Base-by-base conservation (phyloP, 2,329 filamentous ascomycete genomes). In the Botrytis elliptica region DNA sequence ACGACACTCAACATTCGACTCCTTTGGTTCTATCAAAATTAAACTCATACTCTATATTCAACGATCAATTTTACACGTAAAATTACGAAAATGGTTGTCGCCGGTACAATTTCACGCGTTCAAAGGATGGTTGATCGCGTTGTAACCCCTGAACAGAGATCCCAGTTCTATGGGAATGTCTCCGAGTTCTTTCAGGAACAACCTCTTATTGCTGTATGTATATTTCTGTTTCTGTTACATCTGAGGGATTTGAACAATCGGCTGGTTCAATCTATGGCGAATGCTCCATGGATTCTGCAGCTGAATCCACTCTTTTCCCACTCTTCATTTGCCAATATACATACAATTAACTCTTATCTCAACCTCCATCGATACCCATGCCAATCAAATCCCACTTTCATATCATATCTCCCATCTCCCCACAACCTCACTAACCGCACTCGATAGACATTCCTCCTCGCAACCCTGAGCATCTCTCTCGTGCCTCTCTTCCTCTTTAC, bases 401-500 rank as follows among this genome's bases (percentile, higher is more conserved):
- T 7, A 6, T 33, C 14, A 20, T 25, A n/a, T 55, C 49, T 52
- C 25, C 12, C 49, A 71, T 33, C 38, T 66, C 63, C 71, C 77
- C 73, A 46, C 65, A 44, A 52, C 22, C 12, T 55, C 38, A 68
- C 65, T 57, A 29, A 22, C 60, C 4, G 42, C 20, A 9, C n/a
- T 33, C 14, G 4, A 16, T 3, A 93, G 92, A 88, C 90, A 74
- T 93, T 96, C 81, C 80, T 94, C 73, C 82, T 88, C 64, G 84
- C 87, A 44, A 92, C 95, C 81, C 78, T 91, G 74, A 81, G 89
- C 74, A 86, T 94, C 75, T 90, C 89, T 22, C 86, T 89, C 73
- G 82, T 93, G 22, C 93, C 93, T 1, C 78, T 95, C 74, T 82
- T 90, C 59, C 83, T 94, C 75, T 95, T 96, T 84, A 76, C 87